Evolutionary conservation across 73 alveolate species (phyloP).

Genomic region (Paramecium primaurelia): DNA sequence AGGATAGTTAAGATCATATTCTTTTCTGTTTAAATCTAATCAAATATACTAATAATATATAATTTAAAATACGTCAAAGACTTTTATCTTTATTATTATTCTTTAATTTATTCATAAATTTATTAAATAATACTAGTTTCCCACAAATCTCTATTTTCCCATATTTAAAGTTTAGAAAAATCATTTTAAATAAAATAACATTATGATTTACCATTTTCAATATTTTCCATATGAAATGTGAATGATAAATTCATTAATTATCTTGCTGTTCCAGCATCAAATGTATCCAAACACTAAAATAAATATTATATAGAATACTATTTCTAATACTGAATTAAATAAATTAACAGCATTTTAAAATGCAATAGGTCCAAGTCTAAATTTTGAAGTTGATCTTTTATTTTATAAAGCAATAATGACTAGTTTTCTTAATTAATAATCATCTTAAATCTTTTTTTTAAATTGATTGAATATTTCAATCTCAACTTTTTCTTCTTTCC

Average conservation of each 20-base stretch:
- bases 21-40: neutral
- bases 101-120: neutral
- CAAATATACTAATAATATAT: neutral
- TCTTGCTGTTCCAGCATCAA: constrained; percentile 36
- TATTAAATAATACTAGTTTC: neutral
- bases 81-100: neutral
- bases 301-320: neutral
- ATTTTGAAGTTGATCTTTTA: neutral
- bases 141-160: constrained; percentile 25
- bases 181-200: neutral
- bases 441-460: neutral
- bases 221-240: neutral
- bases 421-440: neutral
- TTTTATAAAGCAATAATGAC: neutral
- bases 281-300: neutral
- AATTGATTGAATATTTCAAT: neutral
- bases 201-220: neutral
- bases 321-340: neutral
- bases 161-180: neutral
- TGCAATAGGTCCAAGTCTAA: neutral
- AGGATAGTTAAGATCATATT: neutral
- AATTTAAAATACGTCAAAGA: neutral
- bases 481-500: neutral
- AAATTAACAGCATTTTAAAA: neutral
- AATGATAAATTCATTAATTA: constrained; percentile 19